These are phyloP conservation scores for Phyllosticta citrichinensis DNA, from an alignment of 2,329 filamentous ascomycete genomes.

Conservation along the genomic window DNA sequence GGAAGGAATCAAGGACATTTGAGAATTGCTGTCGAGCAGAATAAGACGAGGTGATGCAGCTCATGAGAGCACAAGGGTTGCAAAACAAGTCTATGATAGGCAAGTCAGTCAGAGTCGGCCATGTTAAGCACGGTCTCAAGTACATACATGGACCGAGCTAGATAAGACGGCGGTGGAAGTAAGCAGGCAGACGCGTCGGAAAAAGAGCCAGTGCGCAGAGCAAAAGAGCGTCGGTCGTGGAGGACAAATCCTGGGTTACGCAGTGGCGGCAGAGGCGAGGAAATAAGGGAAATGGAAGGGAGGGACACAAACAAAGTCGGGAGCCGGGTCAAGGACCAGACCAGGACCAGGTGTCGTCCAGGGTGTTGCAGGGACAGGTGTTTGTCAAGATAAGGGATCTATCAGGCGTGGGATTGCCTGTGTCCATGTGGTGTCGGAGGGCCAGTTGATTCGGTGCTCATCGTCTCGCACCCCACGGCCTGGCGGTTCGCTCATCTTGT, in stretches of 20 bases:
- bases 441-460: not conserved
- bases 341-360: too few species aligned
- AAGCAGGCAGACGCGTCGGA: not conserved
- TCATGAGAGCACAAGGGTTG: not conserved
- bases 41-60: not conserved
- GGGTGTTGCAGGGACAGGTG: not conserved
- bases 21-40: not conserved
- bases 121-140: not conserved
- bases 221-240: not conserved
- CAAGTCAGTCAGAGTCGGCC: not conserved
- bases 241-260: not conserved
- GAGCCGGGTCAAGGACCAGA: not conserved
- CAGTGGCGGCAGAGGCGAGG: not conserved
- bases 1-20: not conserved
- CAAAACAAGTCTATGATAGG: not conserved
- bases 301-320: not conserved
- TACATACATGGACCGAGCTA: not conserved
- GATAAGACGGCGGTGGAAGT: not conserved
- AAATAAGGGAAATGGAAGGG: not conserved
- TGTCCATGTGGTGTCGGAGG: not conserved
- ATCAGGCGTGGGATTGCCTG: not conserved
- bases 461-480: not conserved
- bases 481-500: too few species aligned
- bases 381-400: not conserved
- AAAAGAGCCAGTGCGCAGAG: not conserved